Percentiles rank a stretch among this genome's conserved stretches.
Evolutionary conservation across 2,329 filamentous ascomycete species (phyloP).

Genomic region (Ceratocystis lukuohia): DNA sequence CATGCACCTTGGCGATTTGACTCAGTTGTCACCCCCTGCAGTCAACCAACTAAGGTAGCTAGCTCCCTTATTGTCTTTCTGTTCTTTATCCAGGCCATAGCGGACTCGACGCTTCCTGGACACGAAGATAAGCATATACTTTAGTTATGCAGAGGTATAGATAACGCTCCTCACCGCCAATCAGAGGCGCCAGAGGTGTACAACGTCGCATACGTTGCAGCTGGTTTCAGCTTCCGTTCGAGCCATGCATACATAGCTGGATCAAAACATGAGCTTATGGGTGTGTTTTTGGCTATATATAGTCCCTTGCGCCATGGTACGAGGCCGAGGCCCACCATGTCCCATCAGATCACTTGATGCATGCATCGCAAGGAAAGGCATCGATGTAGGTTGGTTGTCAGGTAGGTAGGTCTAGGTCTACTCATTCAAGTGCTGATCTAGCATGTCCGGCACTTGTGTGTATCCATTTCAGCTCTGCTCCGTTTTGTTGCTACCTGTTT

Average conservation of each 20-base stretch:
- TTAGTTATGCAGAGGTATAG: not conserved
- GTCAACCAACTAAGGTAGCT: not conserved
- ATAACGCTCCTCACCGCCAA: conserved; percentile 1
- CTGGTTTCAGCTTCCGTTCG: not conserved
- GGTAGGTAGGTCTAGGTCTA: too few relatives aligned
- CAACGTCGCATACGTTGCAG: not conserved
- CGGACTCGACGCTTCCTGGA: not conserved
- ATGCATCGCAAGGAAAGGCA: too few relatives aligned
- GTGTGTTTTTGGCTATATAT: not conserved
- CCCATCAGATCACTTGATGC: not conserved
- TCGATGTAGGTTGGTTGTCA: too few relatives aligned
- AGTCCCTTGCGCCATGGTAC: not conserved
- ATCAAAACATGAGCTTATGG: not conserved
- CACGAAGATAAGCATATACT: not conserved
- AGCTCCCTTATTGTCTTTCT: not conserved
- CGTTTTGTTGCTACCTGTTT: not conserved
- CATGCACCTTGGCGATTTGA: not conserved
- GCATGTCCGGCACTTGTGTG: not conserved
- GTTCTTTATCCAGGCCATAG: not conserved
- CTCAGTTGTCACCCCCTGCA: not conserved
- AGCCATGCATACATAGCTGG: not conserved
- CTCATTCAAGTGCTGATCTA: too few relatives aligned
- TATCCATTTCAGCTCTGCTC: not conserved
- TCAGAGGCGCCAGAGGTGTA: not conserved
- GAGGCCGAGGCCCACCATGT: not conserved